Evolutionary conservation across 2,329 filamentous ascomycete genomes (phyloP).

Genomic region (Penicillium sp.): DNA sequence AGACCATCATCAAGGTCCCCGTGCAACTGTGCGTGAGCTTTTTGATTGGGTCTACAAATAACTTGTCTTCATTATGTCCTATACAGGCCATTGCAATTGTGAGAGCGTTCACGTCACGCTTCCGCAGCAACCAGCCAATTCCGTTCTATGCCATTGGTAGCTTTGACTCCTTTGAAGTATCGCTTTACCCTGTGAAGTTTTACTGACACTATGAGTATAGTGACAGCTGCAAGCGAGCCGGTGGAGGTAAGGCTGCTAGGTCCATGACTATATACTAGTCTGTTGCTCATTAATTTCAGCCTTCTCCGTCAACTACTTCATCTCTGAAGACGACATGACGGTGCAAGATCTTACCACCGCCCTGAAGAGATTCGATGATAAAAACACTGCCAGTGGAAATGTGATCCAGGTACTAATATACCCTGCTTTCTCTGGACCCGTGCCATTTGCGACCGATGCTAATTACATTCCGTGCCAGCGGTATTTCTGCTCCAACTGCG

Average conservation of each 20-base stretch:
- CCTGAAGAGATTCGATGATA: slow-evolving; percentile 18
- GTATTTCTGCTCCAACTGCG: slow-evolving; percentile 24
- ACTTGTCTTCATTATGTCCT: slow-evolving; percentile 14
- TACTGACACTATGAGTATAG: slow-evolving; percentile 3
- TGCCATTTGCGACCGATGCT: background rate
- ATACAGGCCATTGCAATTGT: slow-evolving; percentile 27
- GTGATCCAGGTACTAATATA: slow-evolving; percentile 6
- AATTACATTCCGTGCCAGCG: slow-evolving; percentile 9
- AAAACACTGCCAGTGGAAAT: slow-evolving; percentile 16
- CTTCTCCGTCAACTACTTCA: slow-evolving; percentile 27
- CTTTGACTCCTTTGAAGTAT: background rate
- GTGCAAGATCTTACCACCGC: slow-evolving; percentile 13
- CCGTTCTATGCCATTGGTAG: slow-evolving; percentile 26
- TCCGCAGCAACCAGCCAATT: slow-evolving; percentile 14
- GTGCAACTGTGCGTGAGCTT: background rate
- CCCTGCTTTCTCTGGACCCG: background rate
- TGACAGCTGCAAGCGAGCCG: slow-evolving; percentile 20
- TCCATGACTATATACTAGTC: background rate
- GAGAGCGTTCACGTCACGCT: slow-evolving; percentile 21
- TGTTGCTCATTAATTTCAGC: slow-evolving; percentile 8
- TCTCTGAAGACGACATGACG: slow-evolving; percentile 15
- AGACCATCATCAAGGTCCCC: background rate
- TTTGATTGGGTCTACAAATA: background rate
- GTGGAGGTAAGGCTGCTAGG: slow-evolving; percentile 15
- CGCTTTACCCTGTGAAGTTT: no score